These are phyloP conservation scores for Brassica nigra DNA, from an alignment of 345 rosid species.

Conservation along the genomic window DNA sequence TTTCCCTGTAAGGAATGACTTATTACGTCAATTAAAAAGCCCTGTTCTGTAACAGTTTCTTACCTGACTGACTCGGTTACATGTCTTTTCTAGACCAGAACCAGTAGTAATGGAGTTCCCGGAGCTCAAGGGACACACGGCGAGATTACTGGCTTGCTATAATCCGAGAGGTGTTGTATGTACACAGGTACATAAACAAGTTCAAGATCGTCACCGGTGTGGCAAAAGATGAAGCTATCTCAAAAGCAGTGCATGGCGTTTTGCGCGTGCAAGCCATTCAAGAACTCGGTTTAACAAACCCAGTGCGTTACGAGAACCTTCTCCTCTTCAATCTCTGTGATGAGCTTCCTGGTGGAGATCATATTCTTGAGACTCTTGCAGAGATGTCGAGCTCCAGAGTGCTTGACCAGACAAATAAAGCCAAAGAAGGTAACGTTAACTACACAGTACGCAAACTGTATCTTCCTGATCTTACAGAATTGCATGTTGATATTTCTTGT, in stretches of 20 bases:
- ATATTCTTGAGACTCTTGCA: constrained; percentile 82
- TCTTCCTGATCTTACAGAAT: not conserved
- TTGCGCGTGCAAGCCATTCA: constrained; percentile 84
- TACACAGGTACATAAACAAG: constrained; percentile 68
- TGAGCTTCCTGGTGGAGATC: constrained; percentile 97
- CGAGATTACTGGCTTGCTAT: constrained; percentile 93
- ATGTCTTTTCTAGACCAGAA: constrained; percentile 64
- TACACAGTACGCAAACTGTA: not conserved
- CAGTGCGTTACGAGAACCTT: constrained; percentile 56
- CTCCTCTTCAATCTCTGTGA: constrained; percentile 90
- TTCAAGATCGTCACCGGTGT: constrained; percentile 58
- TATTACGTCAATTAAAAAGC: not conserved
- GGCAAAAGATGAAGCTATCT: constrained; percentile 68
- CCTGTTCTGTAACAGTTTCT: not conserved
- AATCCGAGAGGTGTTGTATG: constrained; percentile 70
- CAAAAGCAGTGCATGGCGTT: constrained; percentile 84
- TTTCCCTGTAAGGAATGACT: constrained; percentile 63
- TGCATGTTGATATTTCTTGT: not conserved
- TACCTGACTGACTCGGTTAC: not conserved
- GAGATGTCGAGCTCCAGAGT: constrained; percentile 59
- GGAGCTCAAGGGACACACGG: constrained; percentile 90
- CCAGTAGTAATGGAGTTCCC: constrained; percentile 91
- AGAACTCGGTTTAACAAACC: constrained; percentile 55
- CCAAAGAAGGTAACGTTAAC: constrained; percentile 37
- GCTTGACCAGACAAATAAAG: constrained; percentile 48